Conservation (phyloP, 495 filamentous ascomycete species). For the Umbilicaria muhlenbergii region DNA sequence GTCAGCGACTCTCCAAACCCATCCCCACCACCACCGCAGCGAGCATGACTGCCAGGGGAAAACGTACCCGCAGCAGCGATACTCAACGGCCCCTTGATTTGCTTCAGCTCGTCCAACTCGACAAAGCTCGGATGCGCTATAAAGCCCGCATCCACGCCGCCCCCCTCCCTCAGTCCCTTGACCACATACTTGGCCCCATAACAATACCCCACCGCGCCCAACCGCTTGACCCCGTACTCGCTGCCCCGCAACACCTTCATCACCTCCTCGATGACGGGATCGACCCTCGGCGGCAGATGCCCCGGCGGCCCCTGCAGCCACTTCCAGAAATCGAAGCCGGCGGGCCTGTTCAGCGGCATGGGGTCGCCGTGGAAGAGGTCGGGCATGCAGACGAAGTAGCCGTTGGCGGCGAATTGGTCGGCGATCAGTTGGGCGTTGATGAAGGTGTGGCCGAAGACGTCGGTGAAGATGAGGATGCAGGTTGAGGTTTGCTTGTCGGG, state of each 20-base stretch:
- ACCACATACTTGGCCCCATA: conserved; percentile 50
- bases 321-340: conserved; percentile 14
- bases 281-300: conserved; percentile 45
- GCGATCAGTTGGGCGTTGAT: conserved; percentile 31
- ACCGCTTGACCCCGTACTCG: conserved; percentile 42
- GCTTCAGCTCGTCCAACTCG: conserved; percentile 56
- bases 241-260: conserved; percentile 40
- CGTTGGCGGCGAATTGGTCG: conserved; percentile 62
- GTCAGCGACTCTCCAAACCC: too few relatives aligned
- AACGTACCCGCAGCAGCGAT: conserved; percentile 57
- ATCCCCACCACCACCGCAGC: too few relatives aligned
- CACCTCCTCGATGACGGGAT: conserved; percentile 44
- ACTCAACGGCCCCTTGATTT: conserved; percentile 53
- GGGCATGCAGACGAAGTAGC: conserved; percentile 58
- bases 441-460: conserved; percentile 20
- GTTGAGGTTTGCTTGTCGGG: conserved; percentile 25
- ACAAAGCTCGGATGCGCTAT: conserved; percentile 67
- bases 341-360: conserved; percentile 16
- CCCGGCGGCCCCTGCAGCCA: conserved; percentile 12
- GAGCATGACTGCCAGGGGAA: background rate
- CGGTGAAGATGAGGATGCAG: conserved; percentile 22
- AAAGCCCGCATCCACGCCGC: conserved; percentile 47
- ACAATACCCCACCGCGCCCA: conserved; percentile 67
- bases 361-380: conserved; percentile 29
- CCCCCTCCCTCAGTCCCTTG: conserved; percentile 28